phyloP scores from a whole-genome alignment of 768 basidiomycete species.

The Mycena metata region DNA sequence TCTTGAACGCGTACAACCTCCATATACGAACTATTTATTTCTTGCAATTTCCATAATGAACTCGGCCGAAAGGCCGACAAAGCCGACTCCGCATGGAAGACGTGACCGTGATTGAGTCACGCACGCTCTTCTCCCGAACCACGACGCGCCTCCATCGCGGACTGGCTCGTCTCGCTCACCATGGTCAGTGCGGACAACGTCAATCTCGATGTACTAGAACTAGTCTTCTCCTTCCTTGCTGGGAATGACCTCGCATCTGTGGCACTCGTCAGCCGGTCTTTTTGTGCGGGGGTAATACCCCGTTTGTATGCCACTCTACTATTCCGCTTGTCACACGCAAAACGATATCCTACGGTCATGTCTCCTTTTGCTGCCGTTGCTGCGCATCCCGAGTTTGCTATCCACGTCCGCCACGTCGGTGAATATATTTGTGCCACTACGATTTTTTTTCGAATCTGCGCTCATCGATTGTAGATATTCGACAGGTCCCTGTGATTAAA shows the following conservation, averaged over 20 bases:
- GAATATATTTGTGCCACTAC: conserved; percentile 33
- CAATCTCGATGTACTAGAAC: conserved; percentile 79
- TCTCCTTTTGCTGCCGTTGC: conserved; percentile 75
- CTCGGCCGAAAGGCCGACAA: too few species aligned
- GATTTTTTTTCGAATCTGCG: conserved; percentile 10
- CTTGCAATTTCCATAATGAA: too few species aligned
- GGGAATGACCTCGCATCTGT: conserved; percentile 70
- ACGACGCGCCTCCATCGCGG: background rate
- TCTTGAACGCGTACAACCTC: too few species aligned
- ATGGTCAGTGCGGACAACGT: conserved; percentile 80
- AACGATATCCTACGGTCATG: conserved; percentile 66
- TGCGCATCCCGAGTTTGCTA: conserved; percentile 64
- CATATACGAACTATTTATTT: too few species aligned
- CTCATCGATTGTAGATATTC: conserved; percentile 57
- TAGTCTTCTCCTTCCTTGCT: conserved; percentile 70
- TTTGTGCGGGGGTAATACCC: conserved; percentile 74
- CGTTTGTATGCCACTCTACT: conserved; percentile 70
- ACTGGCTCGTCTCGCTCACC: background rate
- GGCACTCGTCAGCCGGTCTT: conserved; percentile 75
- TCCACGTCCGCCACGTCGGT: conserved; percentile 75
- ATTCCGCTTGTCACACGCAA: conserved; percentile 69
- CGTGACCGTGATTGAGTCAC: background rate
- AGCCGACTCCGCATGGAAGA: background rate
- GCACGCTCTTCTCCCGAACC: background rate
- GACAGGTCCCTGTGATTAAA: conserved; percentile 59